Evolutionary conservation across 345 rosid species (phyloP), one percentile per base, ranked within the genome.

Genomic region (Geranium brycei): DNA sequence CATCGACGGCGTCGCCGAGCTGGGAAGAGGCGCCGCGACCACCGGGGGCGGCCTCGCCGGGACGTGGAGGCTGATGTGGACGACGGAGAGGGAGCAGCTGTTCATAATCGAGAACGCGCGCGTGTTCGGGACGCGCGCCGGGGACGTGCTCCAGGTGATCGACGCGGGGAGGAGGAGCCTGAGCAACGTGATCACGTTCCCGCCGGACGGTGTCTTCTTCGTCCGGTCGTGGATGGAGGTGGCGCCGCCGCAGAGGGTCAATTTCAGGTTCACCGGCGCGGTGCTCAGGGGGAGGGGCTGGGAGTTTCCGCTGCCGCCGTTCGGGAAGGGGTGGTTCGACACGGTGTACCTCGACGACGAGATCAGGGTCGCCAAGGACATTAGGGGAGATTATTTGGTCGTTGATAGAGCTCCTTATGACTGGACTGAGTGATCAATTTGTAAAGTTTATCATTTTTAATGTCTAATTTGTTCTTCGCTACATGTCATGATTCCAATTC

Each of bases 11-110:
- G 62, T 89, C 81, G 87, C 95, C 63, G 77, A 61, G 7, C 65
- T 85, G 23, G 96, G 96, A 30, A 70, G 77, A 1, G 78, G 66
- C 30, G 73, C 79, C 2, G 66, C 74, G 72, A 89, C 96, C 67
- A 92, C 96, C 31, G 86, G 66, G 0, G 70, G 58, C 7, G 74
- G 88, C 8, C 87, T 92, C 8, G 85, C 95, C 10, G 82, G 89
- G 69, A 87, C 95, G 51, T 92, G 96, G 95, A 76, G 98, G 62
- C 71, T 89, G 57, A 83, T 87, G 58, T 91, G 98, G 96, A 89
- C 92, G 23, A 87, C 98, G 61, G 98, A 91, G 87, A 91, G 87
- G 73, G 98, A 87, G 76, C 98, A 87, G 75, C 83, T 91, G 4
- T 91, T 84, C 82, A 89, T 91, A 60, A 76, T 91, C 60, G 92